phyloP scores from a whole-genome alignment of 2,329 filamentous ascomycete genomes.

The Talaromyces marneffei region DNA sequence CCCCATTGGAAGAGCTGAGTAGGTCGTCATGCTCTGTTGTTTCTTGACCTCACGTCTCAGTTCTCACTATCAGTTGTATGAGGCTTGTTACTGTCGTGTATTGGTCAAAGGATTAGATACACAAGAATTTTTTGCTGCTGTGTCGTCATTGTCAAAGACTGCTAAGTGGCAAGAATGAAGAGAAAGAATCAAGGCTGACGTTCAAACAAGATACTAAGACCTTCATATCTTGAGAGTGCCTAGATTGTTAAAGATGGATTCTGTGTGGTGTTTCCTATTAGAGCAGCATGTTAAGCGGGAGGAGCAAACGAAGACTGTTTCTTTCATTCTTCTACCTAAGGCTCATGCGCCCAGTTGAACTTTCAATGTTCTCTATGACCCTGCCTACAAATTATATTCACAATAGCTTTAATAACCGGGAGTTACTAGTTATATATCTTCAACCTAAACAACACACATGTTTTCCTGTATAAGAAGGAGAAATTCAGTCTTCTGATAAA shows the following conservation, averaged over 20 bases:
- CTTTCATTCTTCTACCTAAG: background rate
- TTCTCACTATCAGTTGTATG: background rate
- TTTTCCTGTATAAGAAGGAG: background rate
- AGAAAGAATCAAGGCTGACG: background rate
- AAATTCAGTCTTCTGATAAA: background rate
- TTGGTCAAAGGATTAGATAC: background rate
- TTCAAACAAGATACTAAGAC: background rate
- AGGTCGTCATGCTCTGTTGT: background rate
- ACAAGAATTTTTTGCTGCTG: background rate
- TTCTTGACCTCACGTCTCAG: background rate
- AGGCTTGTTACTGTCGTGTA: background rate
- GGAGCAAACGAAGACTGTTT: background rate
- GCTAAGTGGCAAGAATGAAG: background rate
- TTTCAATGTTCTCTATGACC: background rate
- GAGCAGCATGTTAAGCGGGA: background rate
- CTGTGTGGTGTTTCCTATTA: background rate
- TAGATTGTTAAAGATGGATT: background rate
- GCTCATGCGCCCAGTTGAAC: background rate
- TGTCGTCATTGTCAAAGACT: background rate
- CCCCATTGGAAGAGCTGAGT: background rate
- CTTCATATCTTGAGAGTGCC: background rate
- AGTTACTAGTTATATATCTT: background rate
- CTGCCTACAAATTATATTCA: background rate
- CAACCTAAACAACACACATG: background rate
- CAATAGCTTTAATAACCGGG: background rate